Evolutionary conservation across 352 stramenopile species (phyloP).

Genomic region (Phytophthora pistaciae): DNA sequence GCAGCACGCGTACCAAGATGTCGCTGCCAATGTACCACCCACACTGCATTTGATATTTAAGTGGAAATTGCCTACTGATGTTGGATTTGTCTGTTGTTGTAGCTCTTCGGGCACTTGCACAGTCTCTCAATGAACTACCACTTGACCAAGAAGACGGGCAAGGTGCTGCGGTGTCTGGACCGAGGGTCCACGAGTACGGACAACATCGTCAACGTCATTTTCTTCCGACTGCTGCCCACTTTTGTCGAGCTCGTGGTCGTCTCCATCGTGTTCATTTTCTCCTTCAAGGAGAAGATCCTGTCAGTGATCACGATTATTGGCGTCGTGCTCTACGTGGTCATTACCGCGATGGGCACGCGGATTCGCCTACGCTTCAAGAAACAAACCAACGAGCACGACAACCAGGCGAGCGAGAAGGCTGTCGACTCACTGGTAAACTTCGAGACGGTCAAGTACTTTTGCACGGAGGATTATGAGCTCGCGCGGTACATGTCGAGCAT

Average conservation of each 20-base stretch:
- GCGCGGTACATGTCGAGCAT: constrained; percentile 83
- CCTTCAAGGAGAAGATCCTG: constrained; percentile 94
- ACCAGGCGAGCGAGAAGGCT: constrained; percentile 96
- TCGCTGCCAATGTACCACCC: constrained; percentile 72
- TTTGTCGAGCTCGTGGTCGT: constrained; percentile 96
- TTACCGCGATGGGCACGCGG: constrained; percentile 87
- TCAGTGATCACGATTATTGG: constrained; percentile 90
- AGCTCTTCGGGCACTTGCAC: constrained; percentile 95
- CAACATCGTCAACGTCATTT: constrained; percentile 97
- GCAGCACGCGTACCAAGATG: constrained; percentile 97
- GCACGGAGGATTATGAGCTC: constrained; percentile 93
- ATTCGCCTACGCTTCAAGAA: constrained; percentile 92
- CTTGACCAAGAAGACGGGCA: constrained; percentile 97
- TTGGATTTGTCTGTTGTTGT: background rate
- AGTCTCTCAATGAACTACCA: constrained; percentile 97
- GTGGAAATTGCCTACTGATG: background rate
- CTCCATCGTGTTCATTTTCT: constrained; percentile 87
- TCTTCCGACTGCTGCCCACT: constrained; percentile 96
- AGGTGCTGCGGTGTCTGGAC: constrained; percentile 94
- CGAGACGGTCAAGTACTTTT: constrained; percentile 98
- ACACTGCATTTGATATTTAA: no score
- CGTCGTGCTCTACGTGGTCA: constrained; percentile 94
- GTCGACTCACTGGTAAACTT: constrained; percentile 98
- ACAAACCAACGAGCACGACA: constrained; percentile 94
- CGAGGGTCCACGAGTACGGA: constrained; percentile 88